Percentiles rank a stretch among this genome's conserved stretches.
Conservation (phyloP, 352 stramenopile genomes). For the Phytophthora chlamydospora region DNA sequence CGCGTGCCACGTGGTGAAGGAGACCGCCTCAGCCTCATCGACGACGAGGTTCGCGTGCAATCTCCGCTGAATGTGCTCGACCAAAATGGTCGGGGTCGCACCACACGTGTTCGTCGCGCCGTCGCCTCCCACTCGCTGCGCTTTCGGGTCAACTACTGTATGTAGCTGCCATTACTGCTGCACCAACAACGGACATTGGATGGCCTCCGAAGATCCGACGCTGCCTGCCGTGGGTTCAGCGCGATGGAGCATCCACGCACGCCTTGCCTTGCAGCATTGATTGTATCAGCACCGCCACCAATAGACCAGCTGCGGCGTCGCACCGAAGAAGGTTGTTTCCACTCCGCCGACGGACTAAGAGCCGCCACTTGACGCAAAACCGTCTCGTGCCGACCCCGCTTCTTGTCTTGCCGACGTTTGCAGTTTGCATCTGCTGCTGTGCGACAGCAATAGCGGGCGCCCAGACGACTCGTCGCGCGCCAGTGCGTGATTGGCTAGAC, state of each 20-base stretch:
- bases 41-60: conserved; percentile 6
- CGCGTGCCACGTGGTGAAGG: conserved; percentile 23
- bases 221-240: conserved; percentile 27
- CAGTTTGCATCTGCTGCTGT: conserved; percentile 1
- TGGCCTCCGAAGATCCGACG: conserved; percentile 8
- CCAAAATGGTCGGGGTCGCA: neutral
- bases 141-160: no score
- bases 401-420: conserved; percentile 5
- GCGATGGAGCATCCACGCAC: conserved; percentile 18
- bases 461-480: conserved; percentile 23
- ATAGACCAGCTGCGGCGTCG: neutral
- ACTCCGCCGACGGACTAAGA: conserved; percentile 8
- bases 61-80: neutral
- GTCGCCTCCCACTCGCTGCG: no score
- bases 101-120: no score
- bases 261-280: conserved; percentile 13
- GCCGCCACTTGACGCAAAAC: conserved; percentile 30
- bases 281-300: neutral
- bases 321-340: conserved; percentile 5
- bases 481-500: conserved; percentile 31
- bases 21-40: neutral
- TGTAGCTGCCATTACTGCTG: no score
- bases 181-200: no score
- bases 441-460: conserved; percentile 23
- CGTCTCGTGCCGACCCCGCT: conserved; percentile 12